Conservation (phyloP, 2,329 filamentous ascomycete genomes). For the Calonectria fujianensis region DNA sequence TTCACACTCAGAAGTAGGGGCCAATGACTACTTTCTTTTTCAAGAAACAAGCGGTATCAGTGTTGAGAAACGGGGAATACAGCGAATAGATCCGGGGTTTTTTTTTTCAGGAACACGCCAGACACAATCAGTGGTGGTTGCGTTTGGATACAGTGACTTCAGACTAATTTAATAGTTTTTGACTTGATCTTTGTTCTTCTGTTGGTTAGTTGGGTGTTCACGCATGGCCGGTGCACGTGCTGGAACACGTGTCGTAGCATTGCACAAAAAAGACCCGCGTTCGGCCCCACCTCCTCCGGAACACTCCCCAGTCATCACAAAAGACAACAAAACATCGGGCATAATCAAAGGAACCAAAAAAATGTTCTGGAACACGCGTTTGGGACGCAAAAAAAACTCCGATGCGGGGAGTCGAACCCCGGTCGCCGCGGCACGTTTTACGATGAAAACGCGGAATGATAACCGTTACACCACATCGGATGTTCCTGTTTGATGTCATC, state of each 20-base stretch:
- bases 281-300: not conserved
- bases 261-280: not conserved
- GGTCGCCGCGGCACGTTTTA: not conserved
- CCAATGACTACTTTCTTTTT: no score
- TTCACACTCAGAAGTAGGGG: no score
- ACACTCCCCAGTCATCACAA: not conserved
- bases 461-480: constrained; percentile 2
- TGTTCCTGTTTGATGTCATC: not conserved
- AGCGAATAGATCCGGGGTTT: not conserved
- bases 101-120: not conserved
- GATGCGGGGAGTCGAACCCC: not conserved
- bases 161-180: not conserved
- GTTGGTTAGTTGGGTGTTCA: not conserved
- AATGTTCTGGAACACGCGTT: not conserved
- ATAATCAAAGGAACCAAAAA: not conserved
- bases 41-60: no score
- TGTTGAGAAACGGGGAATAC: not conserved
- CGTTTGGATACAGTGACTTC: not conserved
- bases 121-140: not conserved
- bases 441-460: constrained; percentile 1
- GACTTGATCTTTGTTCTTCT: not conserved
- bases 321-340: not conserved
- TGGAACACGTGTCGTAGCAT: not conserved
- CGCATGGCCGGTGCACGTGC: not conserved
- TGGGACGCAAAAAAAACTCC: not conserved